phyloP scores from a whole-genome alignment of 2,329 filamentous ascomycete species.

The Rasamsonia emersonii region DNA sequence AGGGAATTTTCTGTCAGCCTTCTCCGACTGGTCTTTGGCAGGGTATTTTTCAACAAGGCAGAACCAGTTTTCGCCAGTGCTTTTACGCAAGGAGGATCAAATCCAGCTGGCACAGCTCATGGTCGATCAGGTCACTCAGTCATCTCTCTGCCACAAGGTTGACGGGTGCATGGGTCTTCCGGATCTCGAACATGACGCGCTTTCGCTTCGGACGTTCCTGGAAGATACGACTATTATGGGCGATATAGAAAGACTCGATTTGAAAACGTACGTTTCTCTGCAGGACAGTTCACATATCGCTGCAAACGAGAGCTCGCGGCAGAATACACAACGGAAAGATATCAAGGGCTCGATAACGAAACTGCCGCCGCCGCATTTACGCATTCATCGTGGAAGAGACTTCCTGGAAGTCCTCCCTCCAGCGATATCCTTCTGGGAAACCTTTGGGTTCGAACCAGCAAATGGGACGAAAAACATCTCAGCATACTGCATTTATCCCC shows the following conservation, averaged over 20 bases:
- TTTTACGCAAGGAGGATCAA: slow-evolving; percentile 26
- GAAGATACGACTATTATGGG: slow-evolving; percentile 22
- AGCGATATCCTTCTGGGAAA: slow-evolving; percentile 53
- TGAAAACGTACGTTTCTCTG: slow-evolving; percentile 28
- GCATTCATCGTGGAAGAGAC: slow-evolving; percentile 45
- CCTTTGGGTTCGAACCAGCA: slow-evolving; percentile 49
- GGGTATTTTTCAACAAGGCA: slow-evolving; percentile 31
- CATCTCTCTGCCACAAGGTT: slow-evolving; percentile 30
- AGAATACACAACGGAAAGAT: slow-evolving; percentile 19
- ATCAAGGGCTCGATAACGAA: slow-evolving; percentile 29
- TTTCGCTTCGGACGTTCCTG: slow-evolving; percentile 16
- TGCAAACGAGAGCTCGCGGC: slow-evolving; percentile 10
- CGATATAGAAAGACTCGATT: slow-evolving; percentile 24
- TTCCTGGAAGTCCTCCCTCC: slow-evolving; percentile 48
- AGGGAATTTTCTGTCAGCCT: slow-evolving; percentile 30
- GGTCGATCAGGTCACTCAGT: slow-evolving; percentile 37
- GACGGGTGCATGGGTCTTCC: slow-evolving; percentile 19
- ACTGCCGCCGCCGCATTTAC: slow-evolving; percentile 45
- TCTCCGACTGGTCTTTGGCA: slow-evolving; percentile 31
- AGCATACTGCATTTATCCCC: slow-evolving; percentile 49
- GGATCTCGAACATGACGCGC: slow-evolving; percentile 18
- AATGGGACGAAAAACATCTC: slow-evolving; percentile 50
- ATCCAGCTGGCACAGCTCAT: slow-evolving; percentile 33
- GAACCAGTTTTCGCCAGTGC: slow-evolving; percentile 21
- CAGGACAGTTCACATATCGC: slow-evolving; percentile 16